Percentiles rank a stretch among this genome's conserved stretches.
Conservation (phyloP, 306 rosid genomes). For the Trichosanthes cucumerina region DNA sequence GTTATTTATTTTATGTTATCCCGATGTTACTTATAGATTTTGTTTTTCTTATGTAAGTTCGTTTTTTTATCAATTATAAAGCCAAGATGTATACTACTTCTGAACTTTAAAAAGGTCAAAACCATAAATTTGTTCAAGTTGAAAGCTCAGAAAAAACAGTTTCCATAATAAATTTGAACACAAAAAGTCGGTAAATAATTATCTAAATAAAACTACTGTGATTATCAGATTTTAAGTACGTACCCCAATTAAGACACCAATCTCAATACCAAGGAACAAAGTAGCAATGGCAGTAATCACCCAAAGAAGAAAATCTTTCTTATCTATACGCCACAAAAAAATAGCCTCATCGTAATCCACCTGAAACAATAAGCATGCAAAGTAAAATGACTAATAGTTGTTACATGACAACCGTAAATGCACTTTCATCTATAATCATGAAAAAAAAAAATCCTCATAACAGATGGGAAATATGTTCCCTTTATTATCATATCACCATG, state of each 20-base stretch:
- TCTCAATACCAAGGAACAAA: conserved; percentile 88
- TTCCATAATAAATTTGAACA: conserved; percentile 4
- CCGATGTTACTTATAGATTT: too few species aligned
- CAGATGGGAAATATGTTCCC: not conserved
- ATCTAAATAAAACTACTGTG: not conserved
- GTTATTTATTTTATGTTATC: not conserved
- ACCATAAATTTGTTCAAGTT: not conserved
- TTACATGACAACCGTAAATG: not conserved
- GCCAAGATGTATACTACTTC: not conserved
- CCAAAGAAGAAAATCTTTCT: conserved; percentile 97
- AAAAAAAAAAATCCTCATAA: not conserved
- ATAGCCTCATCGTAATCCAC: conserved; percentile 89
- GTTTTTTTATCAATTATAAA: not conserved
- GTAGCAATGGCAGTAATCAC: conserved; percentile 67
- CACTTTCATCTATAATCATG: not conserved
- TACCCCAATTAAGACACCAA: conserved; percentile 94
- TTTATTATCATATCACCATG: not conserved
- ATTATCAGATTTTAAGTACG: conserved; percentile 21
- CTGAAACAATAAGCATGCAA: conserved; percentile 35
- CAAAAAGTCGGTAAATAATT: not conserved
- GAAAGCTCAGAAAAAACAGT: not conserved
- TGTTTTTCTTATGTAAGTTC: too few species aligned
- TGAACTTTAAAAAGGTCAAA: not conserved
- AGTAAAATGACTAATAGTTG: conserved; percentile 10
- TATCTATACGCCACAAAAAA: conserved; percentile 83